These are phyloP conservation scores for Fusarium pseudograminearum DNA, from an alignment of 2,329 filamentous ascomycete genomes.

Conservation along the genomic window DNA sequence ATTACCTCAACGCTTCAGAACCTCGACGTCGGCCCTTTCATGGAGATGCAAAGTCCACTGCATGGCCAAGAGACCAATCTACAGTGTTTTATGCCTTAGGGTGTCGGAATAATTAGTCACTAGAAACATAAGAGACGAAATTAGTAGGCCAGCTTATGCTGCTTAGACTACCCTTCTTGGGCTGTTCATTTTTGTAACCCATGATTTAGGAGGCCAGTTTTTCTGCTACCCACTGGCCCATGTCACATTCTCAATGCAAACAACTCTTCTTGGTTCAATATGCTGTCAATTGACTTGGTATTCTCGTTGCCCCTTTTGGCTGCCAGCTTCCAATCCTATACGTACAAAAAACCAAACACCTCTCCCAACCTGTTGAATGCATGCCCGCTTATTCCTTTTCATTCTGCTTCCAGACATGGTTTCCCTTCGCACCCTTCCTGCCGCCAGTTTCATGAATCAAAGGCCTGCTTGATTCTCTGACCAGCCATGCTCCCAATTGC, in stretches of 20 bases:
- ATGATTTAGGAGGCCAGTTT: no score
- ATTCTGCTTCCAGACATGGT: constrained; percentile 40
- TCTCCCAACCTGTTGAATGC: constrained; percentile 35
- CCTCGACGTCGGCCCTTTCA: constrained; percentile 55
- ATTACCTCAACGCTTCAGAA: constrained; percentile 40
- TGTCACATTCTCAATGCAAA: not conserved
- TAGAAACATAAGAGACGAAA: no score
- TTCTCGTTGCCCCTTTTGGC: constrained; percentile 37
- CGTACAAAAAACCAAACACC: constrained; percentile 47
- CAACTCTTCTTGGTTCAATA: constrained; percentile 24
- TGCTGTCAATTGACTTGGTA: constrained; percentile 38
- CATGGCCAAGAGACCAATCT: constrained; percentile 48
- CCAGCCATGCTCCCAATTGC: constrained; percentile 36
- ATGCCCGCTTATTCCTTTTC: constrained; percentile 41
- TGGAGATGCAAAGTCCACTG: constrained; percentile 60
- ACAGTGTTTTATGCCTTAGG: not conserved
- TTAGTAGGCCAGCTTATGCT: no score
- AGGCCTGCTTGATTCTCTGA: constrained; percentile 51
- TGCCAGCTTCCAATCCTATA: constrained; percentile 43
- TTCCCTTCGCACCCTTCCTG: constrained; percentile 30
- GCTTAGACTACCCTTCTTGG: no score
- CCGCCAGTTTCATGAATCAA: constrained; percentile 48
- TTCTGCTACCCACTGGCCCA: no score
- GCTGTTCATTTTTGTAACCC: no score
- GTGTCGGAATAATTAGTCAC: no score